phyloP scores from a whole-genome alignment of 192 early-diverging fungal genomes.

The Gonapodya sp. region DNA sequence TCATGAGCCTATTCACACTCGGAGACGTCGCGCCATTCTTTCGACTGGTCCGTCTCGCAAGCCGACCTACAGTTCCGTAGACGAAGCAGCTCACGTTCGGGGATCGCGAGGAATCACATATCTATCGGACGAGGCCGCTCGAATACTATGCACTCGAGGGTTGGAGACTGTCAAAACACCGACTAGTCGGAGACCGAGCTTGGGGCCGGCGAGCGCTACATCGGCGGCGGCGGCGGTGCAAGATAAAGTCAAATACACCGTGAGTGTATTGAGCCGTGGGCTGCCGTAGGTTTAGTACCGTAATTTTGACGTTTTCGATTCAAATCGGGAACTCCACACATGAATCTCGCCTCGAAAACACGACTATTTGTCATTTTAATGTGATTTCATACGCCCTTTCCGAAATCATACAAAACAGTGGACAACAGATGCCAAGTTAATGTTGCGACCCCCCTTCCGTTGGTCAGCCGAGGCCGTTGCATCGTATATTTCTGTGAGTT shows the following conservation, averaged over 20 bases:
- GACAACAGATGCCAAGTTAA: background rate
- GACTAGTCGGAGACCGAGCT: background rate
- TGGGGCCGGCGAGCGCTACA: background rate
- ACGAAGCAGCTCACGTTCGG: background rate
- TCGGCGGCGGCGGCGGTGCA: background rate
- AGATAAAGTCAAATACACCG: too few species aligned
- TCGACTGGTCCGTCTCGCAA: background rate
- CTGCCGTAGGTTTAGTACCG: too few species aligned
- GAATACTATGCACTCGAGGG: background rate
- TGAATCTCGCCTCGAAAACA: too few species aligned
- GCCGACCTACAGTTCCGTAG: background rate
- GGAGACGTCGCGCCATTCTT: background rate
- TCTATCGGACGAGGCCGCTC: background rate
- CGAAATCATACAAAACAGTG: too few species aligned
- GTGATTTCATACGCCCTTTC: too few species aligned
- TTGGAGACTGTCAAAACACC: conserved; percentile 1
- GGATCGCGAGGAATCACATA: background rate
- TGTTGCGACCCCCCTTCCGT: conserved; percentile 3
- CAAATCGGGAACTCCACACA: too few species aligned
- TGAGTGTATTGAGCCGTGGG: too few species aligned
- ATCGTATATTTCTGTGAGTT: background rate
- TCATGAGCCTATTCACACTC: too few species aligned
- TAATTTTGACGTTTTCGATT: too few species aligned
- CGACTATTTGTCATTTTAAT: too few species aligned
- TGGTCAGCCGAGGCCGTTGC: background rate